Conservation (phyloP, 1,284 basidiomycete species). For the Cutaneotrichosporon dermatis region DNA sequence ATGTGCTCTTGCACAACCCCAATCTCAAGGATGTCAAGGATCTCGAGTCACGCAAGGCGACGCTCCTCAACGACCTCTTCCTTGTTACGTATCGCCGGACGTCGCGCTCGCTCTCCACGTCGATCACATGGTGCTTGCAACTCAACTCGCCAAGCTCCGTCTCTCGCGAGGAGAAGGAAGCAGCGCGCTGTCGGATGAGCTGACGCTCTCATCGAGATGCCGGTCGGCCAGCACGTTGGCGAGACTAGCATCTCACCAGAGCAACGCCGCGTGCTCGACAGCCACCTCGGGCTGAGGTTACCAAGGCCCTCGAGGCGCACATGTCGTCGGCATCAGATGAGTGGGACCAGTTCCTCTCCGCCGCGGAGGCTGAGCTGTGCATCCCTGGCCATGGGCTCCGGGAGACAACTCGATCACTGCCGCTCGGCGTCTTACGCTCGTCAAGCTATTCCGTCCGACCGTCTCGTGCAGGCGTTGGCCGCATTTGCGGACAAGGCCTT, state of each 20-base stretch:
- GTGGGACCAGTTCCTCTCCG: conserved; percentile 74
- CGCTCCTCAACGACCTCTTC: conserved; percentile 89
- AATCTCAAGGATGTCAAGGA: conserved; percentile 76
- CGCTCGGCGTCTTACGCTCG: conserved; percentile 33
- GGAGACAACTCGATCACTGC: conserved; percentile 28
- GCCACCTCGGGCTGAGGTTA: conserved; percentile 26
- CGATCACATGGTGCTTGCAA: conserved; percentile 87
- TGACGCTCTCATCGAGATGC: conserved; percentile 85
- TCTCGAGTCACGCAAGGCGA: conserved; percentile 66
- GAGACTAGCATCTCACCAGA: conserved; percentile 21
- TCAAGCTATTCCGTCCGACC: conserved; percentile 44
- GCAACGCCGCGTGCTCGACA: conserved; percentile 32
- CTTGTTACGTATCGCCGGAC: conserved; percentile 83
- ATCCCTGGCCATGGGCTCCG: conserved; percentile 71
- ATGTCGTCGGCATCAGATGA: conserved; percentile 60
- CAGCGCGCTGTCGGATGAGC: conserved; percentile 68
- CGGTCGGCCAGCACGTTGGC: conserved; percentile 9
- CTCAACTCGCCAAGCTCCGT: conserved; percentile 86
- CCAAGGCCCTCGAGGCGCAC: conserved; percentile 70
- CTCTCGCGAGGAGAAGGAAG: conserved; percentile 63
- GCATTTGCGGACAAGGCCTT: conserved; percentile 39
- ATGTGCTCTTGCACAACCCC: conserved; percentile 85
- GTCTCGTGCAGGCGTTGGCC: conserved; percentile 33
- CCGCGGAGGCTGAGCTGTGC: conserved; percentile 63
- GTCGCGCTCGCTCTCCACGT: conserved; percentile 79